These are phyloP conservation scores for Phytophthora litchii DNA, from an alignment of 352 stramenopile species.

Conservation along the genomic window DNA sequence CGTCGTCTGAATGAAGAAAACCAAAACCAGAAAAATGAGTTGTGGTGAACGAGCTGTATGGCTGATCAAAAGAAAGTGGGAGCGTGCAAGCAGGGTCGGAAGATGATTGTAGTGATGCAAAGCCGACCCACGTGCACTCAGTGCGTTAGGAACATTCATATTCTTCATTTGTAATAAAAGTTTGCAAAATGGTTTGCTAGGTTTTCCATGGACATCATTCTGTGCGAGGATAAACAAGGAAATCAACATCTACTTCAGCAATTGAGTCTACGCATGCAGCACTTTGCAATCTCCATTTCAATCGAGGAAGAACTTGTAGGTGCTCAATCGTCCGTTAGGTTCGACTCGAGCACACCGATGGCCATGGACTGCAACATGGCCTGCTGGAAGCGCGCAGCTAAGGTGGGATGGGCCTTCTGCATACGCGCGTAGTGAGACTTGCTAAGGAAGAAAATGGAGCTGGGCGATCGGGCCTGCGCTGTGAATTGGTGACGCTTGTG, in stretches of 20 bases:
- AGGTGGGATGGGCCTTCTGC: slow-evolving; percentile 64
- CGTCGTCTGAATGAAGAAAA: slow-evolving; percentile 40
- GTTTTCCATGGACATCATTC: background rate
- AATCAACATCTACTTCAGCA: slow-evolving; percentile 11
- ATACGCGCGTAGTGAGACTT: slow-evolving; percentile 74
- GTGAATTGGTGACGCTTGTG: slow-evolving; percentile 86
- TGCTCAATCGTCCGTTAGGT: slow-evolving; percentile 75
- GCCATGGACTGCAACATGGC: slow-evolving; percentile 88
- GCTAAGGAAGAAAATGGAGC: slow-evolving; percentile 84
- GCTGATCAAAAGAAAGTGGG: background rate
- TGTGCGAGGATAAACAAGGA: background rate
- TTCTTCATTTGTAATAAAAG: slow-evolving; percentile 45
- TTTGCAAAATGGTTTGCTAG: slow-evolving; percentile 26
- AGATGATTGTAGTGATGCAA: slow-evolving; percentile 3
- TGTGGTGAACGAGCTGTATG: slow-evolving; percentile 4
- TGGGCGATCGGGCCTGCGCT: slow-evolving; percentile 65
- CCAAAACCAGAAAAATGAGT: slow-evolving; percentile 31
- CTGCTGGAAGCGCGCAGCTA: slow-evolving; percentile 82
- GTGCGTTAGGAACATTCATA: slow-evolving; percentile 37
- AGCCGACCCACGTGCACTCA: slow-evolving; percentile 16
- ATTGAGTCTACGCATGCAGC: slow-evolving; percentile 8
- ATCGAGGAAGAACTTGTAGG: slow-evolving; percentile 5
- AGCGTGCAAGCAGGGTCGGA: background rate
- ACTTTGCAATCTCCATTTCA: slow-evolving; percentile 5
- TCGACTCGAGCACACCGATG: slow-evolving; percentile 84